Conservation (phyloP, 1,284 basidiomycete genomes). For the Peniophora sp. region DNA sequence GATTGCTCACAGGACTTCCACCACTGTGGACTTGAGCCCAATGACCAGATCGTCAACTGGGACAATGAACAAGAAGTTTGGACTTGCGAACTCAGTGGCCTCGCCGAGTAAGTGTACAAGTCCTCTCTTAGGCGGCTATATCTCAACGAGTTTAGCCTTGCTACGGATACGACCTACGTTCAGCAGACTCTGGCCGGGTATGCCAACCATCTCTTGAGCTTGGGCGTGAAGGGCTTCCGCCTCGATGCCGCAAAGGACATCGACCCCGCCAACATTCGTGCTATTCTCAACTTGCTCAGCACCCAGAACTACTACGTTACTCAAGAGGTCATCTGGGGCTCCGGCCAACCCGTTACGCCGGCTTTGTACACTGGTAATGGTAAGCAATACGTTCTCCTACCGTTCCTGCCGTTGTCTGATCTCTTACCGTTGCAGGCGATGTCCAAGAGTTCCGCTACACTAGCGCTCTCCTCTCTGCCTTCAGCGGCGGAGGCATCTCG, state of each 20-base stretch:
- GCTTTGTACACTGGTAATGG: constrained; percentile 48
- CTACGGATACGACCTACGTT: constrained; percentile 21
- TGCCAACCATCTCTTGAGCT: constrained; percentile 20
- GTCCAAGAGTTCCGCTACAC: constrained; percentile 71
- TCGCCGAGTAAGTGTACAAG: constrained; percentile 17
- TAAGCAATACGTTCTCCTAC: constrained; percentile 13
- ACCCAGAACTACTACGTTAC: neutral
- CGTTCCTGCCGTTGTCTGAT: neutral
- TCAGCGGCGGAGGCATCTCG: constrained; percentile 42
- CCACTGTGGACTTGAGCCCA: constrained; percentile 19
- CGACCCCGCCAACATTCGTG: neutral
- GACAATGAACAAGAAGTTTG: constrained; percentile 19
- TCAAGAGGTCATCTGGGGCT: constrained; percentile 27
- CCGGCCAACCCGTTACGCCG: constrained; percentile 44
- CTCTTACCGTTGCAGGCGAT: constrained; percentile 31
- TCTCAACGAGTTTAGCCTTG: constrained; percentile 14
- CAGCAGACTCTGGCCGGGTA: constrained; percentile 18
- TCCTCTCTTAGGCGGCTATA: neutral
- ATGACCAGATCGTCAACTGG: constrained; percentile 21
- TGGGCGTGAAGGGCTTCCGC: constrained; percentile 24
- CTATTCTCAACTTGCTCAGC: neutral
- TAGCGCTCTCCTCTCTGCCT: constrained; percentile 39
- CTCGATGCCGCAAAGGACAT: constrained; percentile 23
- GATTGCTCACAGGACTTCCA: constrained; percentile 19
- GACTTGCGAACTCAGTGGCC: constrained; percentile 19